Conservation (phyloP, 257 asterid genomes). For the Salvia hispanica region DNA sequence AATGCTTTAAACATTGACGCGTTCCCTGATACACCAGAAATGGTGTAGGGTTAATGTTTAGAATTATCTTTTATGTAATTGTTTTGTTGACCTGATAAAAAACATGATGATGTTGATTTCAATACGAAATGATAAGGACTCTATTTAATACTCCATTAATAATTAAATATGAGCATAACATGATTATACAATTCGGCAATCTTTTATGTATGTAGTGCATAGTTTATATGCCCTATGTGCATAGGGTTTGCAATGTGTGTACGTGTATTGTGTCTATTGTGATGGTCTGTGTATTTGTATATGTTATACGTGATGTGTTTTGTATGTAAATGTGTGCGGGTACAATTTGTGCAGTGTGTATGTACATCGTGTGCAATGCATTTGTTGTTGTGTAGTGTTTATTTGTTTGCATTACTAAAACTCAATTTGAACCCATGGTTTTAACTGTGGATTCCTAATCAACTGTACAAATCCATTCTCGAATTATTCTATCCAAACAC, state of each 20-base stretch:
- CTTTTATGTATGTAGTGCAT: background rate
- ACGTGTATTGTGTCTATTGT: background rate
- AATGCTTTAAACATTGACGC: too few relatives aligned
- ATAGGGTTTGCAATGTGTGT: background rate
- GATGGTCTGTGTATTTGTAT: background rate
- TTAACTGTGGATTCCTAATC: background rate
- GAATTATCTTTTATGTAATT: background rate
- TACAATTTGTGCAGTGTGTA: background rate
- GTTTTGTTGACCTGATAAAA: background rate
- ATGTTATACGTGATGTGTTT: too few relatives aligned
- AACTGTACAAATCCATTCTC: background rate
- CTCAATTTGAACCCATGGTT: background rate
- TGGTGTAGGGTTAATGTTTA: background rate
- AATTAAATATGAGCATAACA: background rate
- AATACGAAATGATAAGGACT: background rate
- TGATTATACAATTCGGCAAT: background rate
- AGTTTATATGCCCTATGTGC: background rate
- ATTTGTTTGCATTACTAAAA: background rate
- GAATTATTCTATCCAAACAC: background rate
- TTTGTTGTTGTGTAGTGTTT: background rate
- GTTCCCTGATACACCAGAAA: background rate
- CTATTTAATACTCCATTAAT: background rate
- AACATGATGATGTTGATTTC: background rate
- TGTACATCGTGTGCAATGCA: background rate
- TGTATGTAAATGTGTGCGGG: too few relatives aligned